Evolutionary conservation across 805 yeast species (phyloP), one percentile per base, ranked within the genome.

Genomic region (Cyberlindnera euphorbiiphila): DNA sequence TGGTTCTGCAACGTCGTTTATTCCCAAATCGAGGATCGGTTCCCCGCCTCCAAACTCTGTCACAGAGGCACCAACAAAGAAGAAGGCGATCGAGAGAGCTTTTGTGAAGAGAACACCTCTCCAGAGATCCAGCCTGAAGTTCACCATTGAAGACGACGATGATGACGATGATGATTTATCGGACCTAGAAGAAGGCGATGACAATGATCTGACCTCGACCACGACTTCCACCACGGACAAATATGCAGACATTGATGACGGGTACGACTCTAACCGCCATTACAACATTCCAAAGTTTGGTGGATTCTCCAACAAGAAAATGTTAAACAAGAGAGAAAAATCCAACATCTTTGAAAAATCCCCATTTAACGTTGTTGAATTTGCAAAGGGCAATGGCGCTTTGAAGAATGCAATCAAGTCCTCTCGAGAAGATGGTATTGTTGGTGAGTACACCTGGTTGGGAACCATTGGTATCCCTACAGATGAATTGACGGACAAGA

Each of bases 391-490:
- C 7, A 93, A 93, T 54, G 95, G 89, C 22, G 93, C 96, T 8
- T 70, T 93, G 51, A 75, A 76, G 44, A 91, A 93, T 49, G 96
- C 98, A 0, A 74, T 93, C 12, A 71, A 73, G 32, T 64, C 81
- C 6, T 82, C 91, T 0, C 55, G 72, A 11, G 54, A 59, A 21
- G 47, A 46, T 20, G 47, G 50, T 0, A 36, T 46, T 15, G 64
- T 67, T 42, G 49, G 20, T 59, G 66, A 30, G 54, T 68, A 66
- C 32, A 67, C 64, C 40, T 91, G 96, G 95, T 74, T 91, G 2
- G 98, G 98, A n/a, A 80, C 95, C 0, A 62, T 85, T 23, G 94
- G 96, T 19, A 83, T 88, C 71, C 95, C 97, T 14, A 82, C 91
- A 14, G 97, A 93, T 60, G 78, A 72, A 20, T 72, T 93, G 14